These are phyloP conservation scores for Xylogone sp. DNA, from an alignment of 2,329 filamentous ascomycete genomes.

Conservation along the genomic window DNA sequence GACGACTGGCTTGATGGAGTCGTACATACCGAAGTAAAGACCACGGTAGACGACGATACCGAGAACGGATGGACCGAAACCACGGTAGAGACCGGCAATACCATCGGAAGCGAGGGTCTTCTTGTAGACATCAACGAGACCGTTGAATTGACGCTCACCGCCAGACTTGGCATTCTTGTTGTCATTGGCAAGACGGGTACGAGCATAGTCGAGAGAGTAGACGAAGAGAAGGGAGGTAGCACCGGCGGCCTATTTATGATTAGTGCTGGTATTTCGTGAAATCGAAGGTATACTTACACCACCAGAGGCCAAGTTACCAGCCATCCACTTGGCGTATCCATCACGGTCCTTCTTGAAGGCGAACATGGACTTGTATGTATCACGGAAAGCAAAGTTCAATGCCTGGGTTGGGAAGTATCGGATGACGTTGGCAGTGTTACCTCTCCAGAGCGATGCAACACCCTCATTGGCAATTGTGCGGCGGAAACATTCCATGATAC, in stretches of 20 bases:
- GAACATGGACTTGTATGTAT: conserved; percentile 99
- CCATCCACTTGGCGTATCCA: conserved; percentile 98
- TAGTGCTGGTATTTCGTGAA: conserved; percentile 5
- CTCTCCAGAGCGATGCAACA: conserved; percentile 94
- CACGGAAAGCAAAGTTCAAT: conserved; percentile 99
- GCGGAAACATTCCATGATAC: conserved; percentile 93
- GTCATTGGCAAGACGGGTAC: conserved; percentile 99
- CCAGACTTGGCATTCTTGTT: conserved; percentile 96
- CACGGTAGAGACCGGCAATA: conserved; percentile 99
- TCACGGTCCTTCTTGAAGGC: conserved; percentile 99
- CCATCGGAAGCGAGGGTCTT: conserved; percentile 99
- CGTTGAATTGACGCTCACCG: conserved; percentile 99
- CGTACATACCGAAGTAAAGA: conserved; percentile 99
- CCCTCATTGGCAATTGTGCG: conserved; percentile 89
- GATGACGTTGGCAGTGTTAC: conserved; percentile 99
- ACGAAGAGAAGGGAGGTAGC: conserved; percentile 99
- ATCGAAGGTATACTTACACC: conserved; percentile 66
- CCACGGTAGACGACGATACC: conserved; percentile 99
- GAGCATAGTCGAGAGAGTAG: conserved; percentile 99
- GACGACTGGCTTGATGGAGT: conserved; percentile 99
- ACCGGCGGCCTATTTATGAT: conserved; percentile 71
- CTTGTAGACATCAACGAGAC: conserved; percentile 98
- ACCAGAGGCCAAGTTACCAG: conserved; percentile 98
- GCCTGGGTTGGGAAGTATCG: conserved; percentile 99
- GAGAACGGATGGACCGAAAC: conserved; percentile 98